Percentiles rank a stretch among this genome's conserved stretches.
Conservation (phyloP, 352 stramenopile genomes). For the Pythium rhizo-oryzae region DNA sequence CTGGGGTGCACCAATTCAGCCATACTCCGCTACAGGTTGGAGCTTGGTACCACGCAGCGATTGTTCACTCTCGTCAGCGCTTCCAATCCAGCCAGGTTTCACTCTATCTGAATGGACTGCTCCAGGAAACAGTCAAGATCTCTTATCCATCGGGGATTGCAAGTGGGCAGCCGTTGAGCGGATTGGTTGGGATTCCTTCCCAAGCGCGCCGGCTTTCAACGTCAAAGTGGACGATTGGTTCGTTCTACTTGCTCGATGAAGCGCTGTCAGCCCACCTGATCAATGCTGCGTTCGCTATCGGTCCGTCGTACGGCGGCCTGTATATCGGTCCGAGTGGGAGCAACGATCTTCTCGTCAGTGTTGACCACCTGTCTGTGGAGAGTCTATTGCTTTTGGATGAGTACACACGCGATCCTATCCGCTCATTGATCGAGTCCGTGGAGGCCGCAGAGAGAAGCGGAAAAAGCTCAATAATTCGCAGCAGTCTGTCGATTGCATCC, state of each 20-base stretch:
- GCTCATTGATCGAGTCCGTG: constrained; percentile 67
- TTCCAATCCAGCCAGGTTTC: constrained; percentile 72
- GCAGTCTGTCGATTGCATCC: constrained; percentile 59
- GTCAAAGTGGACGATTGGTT: constrained; percentile 51
- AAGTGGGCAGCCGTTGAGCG: constrained; percentile 56
- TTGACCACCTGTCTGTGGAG: constrained; percentile 49
- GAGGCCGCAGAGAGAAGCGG: constrained; percentile 56
- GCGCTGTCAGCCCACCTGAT: constrained; percentile 46
- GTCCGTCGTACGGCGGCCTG: constrained; percentile 57
- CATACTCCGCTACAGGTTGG: constrained; percentile 44
- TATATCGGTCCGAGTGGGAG: constrained; percentile 55
- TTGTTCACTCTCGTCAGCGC: constrained; percentile 65
- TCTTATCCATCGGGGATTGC: constrained; percentile 63
- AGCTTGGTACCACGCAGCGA: constrained; percentile 55
- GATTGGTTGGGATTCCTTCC: constrained; percentile 57
- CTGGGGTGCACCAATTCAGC: constrained; percentile 52
- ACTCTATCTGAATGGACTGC: constrained; percentile 63
- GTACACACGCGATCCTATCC: constrained; percentile 68
- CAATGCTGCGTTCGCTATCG: constrained; percentile 58
- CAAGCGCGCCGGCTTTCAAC: constrained; percentile 49
- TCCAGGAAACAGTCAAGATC: constrained; percentile 72
- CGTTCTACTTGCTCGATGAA: constrained; percentile 74
- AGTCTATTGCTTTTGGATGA: constrained; percentile 63
- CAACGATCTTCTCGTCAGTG: constrained; percentile 48
- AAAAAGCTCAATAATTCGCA: constrained; percentile 49